Conservation (phyloP, 228 moss, liverwort and hornwort genomes). For the Sphagnum magellanicum region DNA sequence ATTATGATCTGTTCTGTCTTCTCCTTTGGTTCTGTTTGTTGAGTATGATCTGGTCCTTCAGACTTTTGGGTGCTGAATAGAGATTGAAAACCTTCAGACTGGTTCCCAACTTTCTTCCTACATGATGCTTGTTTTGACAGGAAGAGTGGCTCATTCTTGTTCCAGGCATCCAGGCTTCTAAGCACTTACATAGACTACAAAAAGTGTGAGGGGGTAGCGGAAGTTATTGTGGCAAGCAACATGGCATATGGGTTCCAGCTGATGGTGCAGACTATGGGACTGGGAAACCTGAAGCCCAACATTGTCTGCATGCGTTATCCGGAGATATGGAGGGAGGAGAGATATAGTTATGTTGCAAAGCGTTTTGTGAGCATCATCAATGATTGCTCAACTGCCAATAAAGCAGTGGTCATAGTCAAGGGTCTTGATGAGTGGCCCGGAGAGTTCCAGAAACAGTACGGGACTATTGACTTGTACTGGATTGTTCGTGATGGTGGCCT, state of each 20-base stretch:
- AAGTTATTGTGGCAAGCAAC: conserved; percentile 79
- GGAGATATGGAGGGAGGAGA: conserved; percentile 85
- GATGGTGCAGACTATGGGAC: conserved; percentile 93
- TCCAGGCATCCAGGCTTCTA: conserved; percentile 69
- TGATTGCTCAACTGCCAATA: conserved; percentile 96
- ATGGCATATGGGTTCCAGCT: conserved; percentile 91
- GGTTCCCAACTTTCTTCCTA: too few species aligned
- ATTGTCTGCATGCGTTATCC: conserved; percentile 99
- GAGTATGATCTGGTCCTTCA: too few species aligned
- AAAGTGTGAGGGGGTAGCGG: conserved; percentile 97
- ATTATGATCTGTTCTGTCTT: neutral
- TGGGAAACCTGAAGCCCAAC: conserved; percentile 95
- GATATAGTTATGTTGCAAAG: conserved; percentile 69
- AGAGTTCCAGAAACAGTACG: conserved; percentile 81
- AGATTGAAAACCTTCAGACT: too few species aligned
- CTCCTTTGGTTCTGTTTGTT: neutral
- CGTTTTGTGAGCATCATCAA: conserved; percentile 86
- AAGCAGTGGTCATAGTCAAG: conserved; percentile 98
- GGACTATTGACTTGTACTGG: conserved; percentile 97
- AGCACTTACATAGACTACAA: conserved; percentile 92
- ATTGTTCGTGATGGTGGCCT: conserved; percentile 98
- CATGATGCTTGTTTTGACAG: too few species aligned
- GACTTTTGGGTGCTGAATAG: too few species aligned
- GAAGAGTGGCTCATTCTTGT: neutral
- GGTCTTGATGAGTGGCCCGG: conserved; percentile 99